These are phyloP conservation scores for Sporothrix globosa DNA, from an alignment of 2,329 filamentous ascomycete genomes.

Conservation along the genomic window DNA sequence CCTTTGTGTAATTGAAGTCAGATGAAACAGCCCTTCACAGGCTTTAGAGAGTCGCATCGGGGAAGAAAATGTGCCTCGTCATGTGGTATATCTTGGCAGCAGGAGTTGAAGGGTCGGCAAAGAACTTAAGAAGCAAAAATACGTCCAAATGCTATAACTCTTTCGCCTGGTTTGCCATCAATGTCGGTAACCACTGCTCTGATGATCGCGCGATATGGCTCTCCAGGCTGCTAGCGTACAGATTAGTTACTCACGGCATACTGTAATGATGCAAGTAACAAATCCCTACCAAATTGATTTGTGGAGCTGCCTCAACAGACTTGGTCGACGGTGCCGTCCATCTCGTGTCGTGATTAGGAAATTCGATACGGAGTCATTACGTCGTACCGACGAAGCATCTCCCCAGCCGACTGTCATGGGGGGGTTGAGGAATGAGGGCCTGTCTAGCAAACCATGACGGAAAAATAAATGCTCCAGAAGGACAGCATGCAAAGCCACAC, in stretches of 20 bases:
- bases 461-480: background rate
- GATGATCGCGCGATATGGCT: conserved; percentile 17
- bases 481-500: too few species aligned
- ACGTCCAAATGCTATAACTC: background rate
- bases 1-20: conserved; percentile 24
- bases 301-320: conserved; percentile 8
- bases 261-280: background rate
- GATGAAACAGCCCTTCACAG: conserved; percentile 23
- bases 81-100: conserved; percentile 1
- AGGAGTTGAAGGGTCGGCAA: conserved; percentile 12
- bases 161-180: conserved; percentile 2
- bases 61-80: conserved; percentile 21
- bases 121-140: conserved; percentile 18
- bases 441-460: background rate
- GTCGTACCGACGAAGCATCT: background rate
- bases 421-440: background rate
- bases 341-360: background rate
- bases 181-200: conserved; percentile 24
- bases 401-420: background rate
- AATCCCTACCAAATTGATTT: background rate
- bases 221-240: background rate
- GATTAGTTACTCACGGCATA: background rate
- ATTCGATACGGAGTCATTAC: background rate
- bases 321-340: conserved; percentile 4
- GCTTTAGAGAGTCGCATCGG: conserved; percentile 11